These are phyloP conservation scores for Perkinsus olseni DNA, from an alignment of 169 alveolate genomes.

Conservation along the genomic window DNA sequence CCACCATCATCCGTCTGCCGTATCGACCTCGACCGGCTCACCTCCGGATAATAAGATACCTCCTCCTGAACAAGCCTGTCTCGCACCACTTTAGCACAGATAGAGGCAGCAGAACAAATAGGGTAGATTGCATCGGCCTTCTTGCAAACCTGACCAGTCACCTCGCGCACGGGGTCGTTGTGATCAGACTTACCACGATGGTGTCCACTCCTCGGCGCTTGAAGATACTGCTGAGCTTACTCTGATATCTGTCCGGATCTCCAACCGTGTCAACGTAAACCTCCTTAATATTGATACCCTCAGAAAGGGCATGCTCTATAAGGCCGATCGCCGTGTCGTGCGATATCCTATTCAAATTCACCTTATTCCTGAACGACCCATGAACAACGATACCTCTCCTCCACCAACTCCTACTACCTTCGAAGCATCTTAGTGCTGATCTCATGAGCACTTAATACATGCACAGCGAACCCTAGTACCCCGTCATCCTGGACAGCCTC, in stretches of 20 bases:
- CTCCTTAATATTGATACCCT: neutral
- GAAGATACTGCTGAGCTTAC: constrained; percentile 32
- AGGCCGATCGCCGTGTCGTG: constrained; percentile 70
- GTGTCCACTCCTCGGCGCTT: neutral
- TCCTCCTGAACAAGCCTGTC: constrained; percentile 50
- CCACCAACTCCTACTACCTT: constrained; percentile 27
- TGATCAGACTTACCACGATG: neutral
- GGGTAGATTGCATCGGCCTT: constrained; percentile 90
- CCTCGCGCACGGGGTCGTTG: neutral
- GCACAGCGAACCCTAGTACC: constrained; percentile 58
- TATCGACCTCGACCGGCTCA: too few species aligned
- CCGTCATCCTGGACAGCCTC: neutral
- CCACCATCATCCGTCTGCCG: too few species aligned
- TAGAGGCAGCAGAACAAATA: constrained; percentile 92
- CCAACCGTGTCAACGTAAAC: constrained; percentile 81
- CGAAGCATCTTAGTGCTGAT: constrained; percentile 65
- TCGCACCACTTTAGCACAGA: constrained; percentile 91
- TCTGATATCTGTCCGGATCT: constrained; percentile 55
- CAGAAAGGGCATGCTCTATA: constrained; percentile 47
- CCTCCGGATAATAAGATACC: neutral
- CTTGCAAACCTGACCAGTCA: constrained; percentile 11
- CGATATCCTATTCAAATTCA: constrained; percentile 70
- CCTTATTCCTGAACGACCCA: constrained; percentile 47
- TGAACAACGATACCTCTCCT: neutral
- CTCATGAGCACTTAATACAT: constrained; percentile 59